A percentile compares a stretch with the other conserved stretches of the same genome.
Evolutionary conservation across 306 rosid species (phyloP).

Genomic region (Delonix regia): DNA sequence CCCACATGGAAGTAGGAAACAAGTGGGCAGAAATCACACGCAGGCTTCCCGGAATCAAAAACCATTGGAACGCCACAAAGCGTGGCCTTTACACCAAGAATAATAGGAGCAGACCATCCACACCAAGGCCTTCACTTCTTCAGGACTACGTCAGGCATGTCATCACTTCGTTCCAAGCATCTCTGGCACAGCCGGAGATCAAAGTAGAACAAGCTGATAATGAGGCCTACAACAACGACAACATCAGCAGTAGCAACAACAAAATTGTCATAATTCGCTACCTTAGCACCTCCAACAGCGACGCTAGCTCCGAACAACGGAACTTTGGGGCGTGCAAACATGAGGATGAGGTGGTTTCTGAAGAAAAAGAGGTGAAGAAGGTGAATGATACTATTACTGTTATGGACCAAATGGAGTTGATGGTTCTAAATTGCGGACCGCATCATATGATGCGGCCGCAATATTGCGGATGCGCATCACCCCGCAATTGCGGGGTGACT

Average conservation of each 20-base stretch:
- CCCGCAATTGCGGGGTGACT: too few relatives aligned
- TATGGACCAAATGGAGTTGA: neutral
- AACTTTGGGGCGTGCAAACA: neutral
- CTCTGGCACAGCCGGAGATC: neutral
- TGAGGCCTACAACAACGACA: neutral
- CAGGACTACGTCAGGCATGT: slow-evolving; percentile 49
- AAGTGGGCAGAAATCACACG: slow-evolving; percentile 69
- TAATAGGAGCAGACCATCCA: neutral
- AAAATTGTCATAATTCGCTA: neutral
- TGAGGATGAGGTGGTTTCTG: neutral
- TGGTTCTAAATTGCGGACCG: too few relatives aligned
- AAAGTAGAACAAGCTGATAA: neutral
- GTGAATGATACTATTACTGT: neutral
- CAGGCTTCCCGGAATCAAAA: slow-evolving; percentile 58
- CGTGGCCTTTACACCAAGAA: slow-evolving; percentile 45
- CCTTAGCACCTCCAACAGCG: neutral
- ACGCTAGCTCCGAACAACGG: neutral
- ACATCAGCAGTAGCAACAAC: too few relatives aligned
- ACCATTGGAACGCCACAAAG: slow-evolving; percentile 68
- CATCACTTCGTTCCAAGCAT: neutral
- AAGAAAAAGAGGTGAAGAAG: neutral
- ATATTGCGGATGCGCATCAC: too few relatives aligned
- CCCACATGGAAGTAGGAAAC: slow-evolving; percentile 57
- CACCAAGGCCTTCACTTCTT: slow-evolving; percentile 17
- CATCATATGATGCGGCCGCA: too few relatives aligned